phyloP scores from a whole-genome alignment of 2,329 filamentous ascomycete genomes.

The Arthrinium phaeospermum region DNA sequence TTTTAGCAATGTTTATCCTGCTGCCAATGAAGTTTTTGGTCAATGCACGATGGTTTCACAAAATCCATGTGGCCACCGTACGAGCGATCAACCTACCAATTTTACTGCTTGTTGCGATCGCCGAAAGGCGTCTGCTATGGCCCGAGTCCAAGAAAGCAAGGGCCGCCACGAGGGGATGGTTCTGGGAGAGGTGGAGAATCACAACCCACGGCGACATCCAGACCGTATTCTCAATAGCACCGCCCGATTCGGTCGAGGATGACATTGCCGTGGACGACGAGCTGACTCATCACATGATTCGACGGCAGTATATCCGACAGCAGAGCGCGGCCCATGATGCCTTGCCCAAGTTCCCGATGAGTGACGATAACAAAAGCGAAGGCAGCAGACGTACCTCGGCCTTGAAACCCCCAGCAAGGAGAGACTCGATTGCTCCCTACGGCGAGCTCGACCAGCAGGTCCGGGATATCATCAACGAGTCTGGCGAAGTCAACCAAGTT shows the following conservation, averaged over 20 bases:
- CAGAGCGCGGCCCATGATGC: conserved; percentile 44
- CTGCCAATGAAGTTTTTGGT: conserved; percentile 80
- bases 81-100: conserved; percentile 77
- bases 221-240: conserved; percentile 74
- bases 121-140: conserved; percentile 76
- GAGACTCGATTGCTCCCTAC: conserved; percentile 62
- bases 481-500: conserved; percentile 52
- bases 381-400: conserved; percentile 24
- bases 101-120: conserved; percentile 71
- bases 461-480: conserved; percentile 53
- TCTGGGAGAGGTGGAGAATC: conserved; percentile 73
- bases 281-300: conserved; percentile 62
- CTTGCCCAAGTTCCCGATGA: conserved; percentile 21
- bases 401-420: conserved; percentile 46
- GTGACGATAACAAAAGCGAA: conserved; percentile 19
- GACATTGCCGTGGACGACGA: conserved; percentile 66
- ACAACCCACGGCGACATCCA: conserved; percentile 75
- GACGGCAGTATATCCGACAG: conserved; percentile 57
- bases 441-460: conserved; percentile 58
- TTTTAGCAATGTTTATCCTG: conserved; percentile 75
- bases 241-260: conserved; percentile 64
- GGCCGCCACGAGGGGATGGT: conserved; percentile 45
- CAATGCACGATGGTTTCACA: conserved; percentile 86
- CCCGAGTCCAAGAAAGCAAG: conserved; percentile 32
- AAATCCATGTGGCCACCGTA: conserved; percentile 81